Base-by-base conservation (phyloP, 2,329 filamentous ascomycete species). In the Pseudophaeomoniella oleicola region DNA sequence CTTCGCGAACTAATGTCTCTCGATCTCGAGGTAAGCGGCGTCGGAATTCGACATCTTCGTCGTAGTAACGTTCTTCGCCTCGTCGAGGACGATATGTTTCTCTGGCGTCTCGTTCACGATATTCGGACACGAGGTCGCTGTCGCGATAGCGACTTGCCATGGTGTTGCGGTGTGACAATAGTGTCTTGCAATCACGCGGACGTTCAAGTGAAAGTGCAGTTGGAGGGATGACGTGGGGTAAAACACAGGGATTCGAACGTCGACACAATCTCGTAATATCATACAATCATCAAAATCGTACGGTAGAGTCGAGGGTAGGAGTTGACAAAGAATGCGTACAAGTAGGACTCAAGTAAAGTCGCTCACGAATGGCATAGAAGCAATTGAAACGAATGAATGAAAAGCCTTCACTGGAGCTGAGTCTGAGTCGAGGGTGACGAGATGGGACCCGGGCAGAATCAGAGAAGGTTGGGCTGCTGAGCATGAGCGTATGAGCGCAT, bases 21-120 rank as follows among this genome's bases (percentile, higher is more conserved):
- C 34, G 17, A 13, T 36, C 34, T 22, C 16, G 34, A 30, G 50
- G 48, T 27, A 44, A 43, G 17, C 50, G 51, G 22, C 47, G 50
- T 15, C 40, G 45, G 30, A 43, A 44, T 19, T 56, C 44, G 13
- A 47, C 29, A 11, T 56, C 54, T 10, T 52, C 48, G 13, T 54
- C 51, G 17, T 48, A 44, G 14, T 45, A 38, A 3, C 46, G 52
- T 13, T 49, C 50, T n/a, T 45, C 45, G 15, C 46, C 47, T 33
- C 44, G 10, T 13, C 32, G 14, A 19, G 10, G 15, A 10, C 32
- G 32, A 34, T 12, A 18, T 4, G 13, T 9, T 19, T 17, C 14
- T 13, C 19, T 17, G 9, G n/a, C 14, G 19, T 34, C 15, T 15
- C 30, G 30, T 32, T 32, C 30, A 14, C 30, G 30, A 14, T 32